Evolutionary conservation across 805 yeast species (phyloP).

Genomic region (Cyberlindnera subsufficiens): DNA sequence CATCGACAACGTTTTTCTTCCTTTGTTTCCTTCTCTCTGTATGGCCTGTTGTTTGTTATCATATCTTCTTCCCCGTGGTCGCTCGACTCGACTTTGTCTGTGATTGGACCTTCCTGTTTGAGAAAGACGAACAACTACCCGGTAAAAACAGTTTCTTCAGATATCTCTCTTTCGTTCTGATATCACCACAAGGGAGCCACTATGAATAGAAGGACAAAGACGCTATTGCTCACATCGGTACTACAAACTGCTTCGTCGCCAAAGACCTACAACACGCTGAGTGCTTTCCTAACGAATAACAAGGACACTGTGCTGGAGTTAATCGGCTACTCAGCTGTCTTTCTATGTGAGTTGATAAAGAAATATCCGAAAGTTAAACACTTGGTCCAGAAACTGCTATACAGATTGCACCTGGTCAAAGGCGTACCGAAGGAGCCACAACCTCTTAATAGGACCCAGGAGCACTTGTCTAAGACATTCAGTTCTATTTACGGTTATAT

Average conservation of each 20-base stretch:
- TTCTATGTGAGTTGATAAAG: conserved; percentile 13
- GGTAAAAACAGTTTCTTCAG: too few species aligned
- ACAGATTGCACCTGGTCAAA: conserved; percentile 4
- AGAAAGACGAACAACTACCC: too few species aligned
- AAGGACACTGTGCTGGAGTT: conserved; percentile 13
- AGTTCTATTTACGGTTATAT: conserved; percentile 14
- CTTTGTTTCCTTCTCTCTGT: too few species aligned
- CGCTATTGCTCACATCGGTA: too few species aligned
- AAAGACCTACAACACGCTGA: conserved; percentile 3
- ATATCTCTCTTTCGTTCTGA: too few species aligned
- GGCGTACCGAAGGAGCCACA: not conserved
- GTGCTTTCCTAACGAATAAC: conserved; percentile 8
- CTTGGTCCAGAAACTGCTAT: conserved; percentile 8
- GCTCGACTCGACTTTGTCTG: too few species aligned
- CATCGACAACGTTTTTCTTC: too few species aligned
- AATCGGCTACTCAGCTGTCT: conserved; percentile 10
- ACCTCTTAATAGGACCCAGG: conserved; percentile 6
- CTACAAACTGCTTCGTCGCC: not conserved
- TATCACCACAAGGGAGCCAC: too few species aligned
- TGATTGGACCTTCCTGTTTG: too few species aligned
- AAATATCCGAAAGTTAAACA: conserved; percentile 12
- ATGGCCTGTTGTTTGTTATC: too few species aligned
- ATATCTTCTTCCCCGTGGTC: too few species aligned
- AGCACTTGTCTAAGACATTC: conserved; percentile 3
- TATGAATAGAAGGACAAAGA: too few species aligned